Percentiles rank a stretch among this genome's conserved stretches.
Evolutionary conservation across 345 rosid genomes (phyloP).

Genomic region (Pseudoturritis turrita): DNA sequence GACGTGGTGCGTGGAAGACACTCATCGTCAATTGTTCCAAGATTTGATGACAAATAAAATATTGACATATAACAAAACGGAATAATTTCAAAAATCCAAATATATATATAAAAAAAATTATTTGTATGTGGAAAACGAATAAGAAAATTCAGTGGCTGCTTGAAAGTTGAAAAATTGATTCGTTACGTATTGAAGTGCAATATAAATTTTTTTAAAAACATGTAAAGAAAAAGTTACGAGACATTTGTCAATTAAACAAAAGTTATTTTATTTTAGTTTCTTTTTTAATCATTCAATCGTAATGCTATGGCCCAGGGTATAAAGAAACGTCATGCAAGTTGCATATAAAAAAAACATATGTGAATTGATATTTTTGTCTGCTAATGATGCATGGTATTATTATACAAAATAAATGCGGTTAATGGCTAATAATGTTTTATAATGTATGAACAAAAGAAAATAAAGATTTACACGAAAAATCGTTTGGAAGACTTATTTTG

Average conservation of each 20-base stretch:
- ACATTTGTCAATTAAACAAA: background rate
- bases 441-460: background rate
- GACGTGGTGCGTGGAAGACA: constrained; percentile 66
- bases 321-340: constrained; percentile 6
- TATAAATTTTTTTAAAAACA: background rate
- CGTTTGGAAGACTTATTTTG: background rate
- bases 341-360: background rate
- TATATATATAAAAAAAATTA: background rate
- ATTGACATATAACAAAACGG: background rate
- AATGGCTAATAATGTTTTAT: background rate
- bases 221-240: background rate
- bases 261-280: background rate
- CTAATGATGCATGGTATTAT: background rate
- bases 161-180: constrained; percentile 7
- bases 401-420: background rate
- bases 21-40: constrained; percentile 38
- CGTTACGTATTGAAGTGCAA: background rate
- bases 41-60: constrained; percentile 32
- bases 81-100: background rate
- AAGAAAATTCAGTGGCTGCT: constrained; percentile 15
- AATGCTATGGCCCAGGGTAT: background rate
- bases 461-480: background rate
- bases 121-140: background rate
- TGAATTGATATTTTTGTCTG: background rate
- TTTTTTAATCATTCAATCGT: background rate